Base-by-base conservation (phyloP, 306 rosid genomes). In the Sechiopsis laciniata region DNA sequence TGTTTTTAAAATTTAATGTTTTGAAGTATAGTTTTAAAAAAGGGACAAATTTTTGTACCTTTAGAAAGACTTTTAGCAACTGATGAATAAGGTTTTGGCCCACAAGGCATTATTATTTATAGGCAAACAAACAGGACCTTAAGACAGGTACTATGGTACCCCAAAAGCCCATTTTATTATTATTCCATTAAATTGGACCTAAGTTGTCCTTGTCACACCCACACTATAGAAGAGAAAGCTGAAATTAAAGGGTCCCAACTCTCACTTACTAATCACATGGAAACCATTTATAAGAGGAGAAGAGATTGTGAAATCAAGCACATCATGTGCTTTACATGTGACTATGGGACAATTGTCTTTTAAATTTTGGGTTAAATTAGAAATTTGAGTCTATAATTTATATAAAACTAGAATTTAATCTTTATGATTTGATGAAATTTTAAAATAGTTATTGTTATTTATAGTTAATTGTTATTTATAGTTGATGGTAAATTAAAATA, bases 201-300 rank as follows among this genome's bases (percentile, higher is more conserved):
- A 50, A 50, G 42, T 69, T 69, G 73, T 67, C 72, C 37, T 67
- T 45, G 16, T 67, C 72, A 67, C 72, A 67, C 72, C 72, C 72
- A 67, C 55, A 46, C 10, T 2, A 20, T 46, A 46, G 51, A 13
- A 46, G 12, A 10, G 16, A 45, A 35, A 40, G 35, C n/a, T 62
- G 0, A 62, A 15, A 32, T 32, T 40, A 17, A 65, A 65, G 29
- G 54, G 53, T 10, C 19, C 19, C 72, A 20, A 20, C n/a, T 20
- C 37, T 8, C 52, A 45, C 56, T 45, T 46, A 67, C 72, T 55
- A 67, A 45, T 42, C 10, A 42, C 10, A 45, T 68, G 17, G 40
- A 45, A 40, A 64, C 1, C 57, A 16, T 19, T 67, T 45, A 5
- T 7, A 20, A 19, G 55, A 22, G 40, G 73, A 69, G 58, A 48